Evolutionary conservation across 352 stramenopile species (phyloP), one percentile per base, ranked within the genome.

Genomic region (Phytopythium sindhum): DNA sequence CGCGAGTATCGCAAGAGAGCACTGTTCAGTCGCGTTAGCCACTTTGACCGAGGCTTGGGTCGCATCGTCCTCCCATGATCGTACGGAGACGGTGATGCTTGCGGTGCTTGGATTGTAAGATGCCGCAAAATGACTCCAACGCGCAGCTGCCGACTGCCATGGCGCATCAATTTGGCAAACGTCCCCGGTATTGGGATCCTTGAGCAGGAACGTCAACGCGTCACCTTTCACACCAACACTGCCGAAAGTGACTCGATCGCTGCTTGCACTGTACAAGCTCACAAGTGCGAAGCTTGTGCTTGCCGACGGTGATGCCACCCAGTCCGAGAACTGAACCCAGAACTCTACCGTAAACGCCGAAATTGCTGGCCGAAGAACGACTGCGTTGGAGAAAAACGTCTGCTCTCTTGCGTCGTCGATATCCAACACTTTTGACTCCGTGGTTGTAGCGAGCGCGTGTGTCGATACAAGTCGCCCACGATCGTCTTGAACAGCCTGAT

Each of bases 281-380:
- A 52, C 61, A 11, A 73, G 19, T 12, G 41, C 56, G n/a, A 75
- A 42, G 4, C 54, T 60, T 12, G 12, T 23, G 19, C 0, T 31
- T 14, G 52, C 4, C 12, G 12, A 12, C 12, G 14, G 28, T 28
- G 19, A 15, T 4, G 6, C 2, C 10, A 37, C 5, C 23, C 17
- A 37, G 15, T 62, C 28, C 0, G 37, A 60, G 9, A 89, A 61
- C 6, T 50, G 55, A 0, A 87, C 26, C 82, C 82, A 93, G 15
- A 88, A 80, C 59, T 93, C 84, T 12, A 91, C 33, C 6, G 82
- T 77, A 51, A 93, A 91, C 1, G 81, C 69, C 0, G 73, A 72
- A 72, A 89, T 81, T 2, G 72, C 66, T 3, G 73, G 70, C 28
- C 87, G 76, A 14, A 80, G 35, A 1, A 78, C 59, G 10, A 88